Evolutionary conservation across 495 filamentous ascomycete genomes (phyloP).

Genomic region (Penicillium riverlandense): DNA sequence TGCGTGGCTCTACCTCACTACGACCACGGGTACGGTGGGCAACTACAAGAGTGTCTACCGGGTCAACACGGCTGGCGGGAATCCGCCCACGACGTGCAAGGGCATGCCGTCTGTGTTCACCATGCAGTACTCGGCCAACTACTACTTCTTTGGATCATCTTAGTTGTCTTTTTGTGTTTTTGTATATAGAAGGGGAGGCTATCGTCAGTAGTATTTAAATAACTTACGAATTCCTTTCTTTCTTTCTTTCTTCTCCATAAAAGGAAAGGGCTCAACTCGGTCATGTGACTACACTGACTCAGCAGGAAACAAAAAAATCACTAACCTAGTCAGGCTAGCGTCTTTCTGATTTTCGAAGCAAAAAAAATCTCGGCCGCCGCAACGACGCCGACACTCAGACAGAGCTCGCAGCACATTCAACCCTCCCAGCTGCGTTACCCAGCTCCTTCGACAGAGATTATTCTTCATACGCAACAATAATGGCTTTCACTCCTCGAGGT

Average conservation of each 20-base stretch:
- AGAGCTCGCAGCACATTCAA: constrained; percentile 18
- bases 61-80: constrained; percentile 79
- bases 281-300: constrained; percentile 30
- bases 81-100: constrained; percentile 66
- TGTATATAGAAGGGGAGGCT: constrained; percentile 3
- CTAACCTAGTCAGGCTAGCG: constrained; percentile 29
- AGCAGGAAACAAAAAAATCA: constrained; percentile 13
- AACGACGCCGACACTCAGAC: not conserved
- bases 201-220: not conserved
- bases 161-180: constrained; percentile 12
- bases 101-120: constrained; percentile 55
- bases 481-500: constrained; percentile 37
- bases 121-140: constrained; percentile 79
- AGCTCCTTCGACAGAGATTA: constrained; percentile 5
- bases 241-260: no score
- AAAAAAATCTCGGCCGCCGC: constrained; percentile 40
- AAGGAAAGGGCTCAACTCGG: constrained; percentile 15
- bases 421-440: constrained; percentile 13
- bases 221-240: no score
- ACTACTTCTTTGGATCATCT: constrained; percentile 46
- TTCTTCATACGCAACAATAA: constrained; percentile 18
- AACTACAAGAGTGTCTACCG: constrained; percentile 71
- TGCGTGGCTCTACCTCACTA: constrained; percentile 39
- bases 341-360: constrained; percentile 39
- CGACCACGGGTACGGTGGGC: constrained; percentile 47